Conservation (phyloP, 805 yeast species). For the Ogataea pilisensis region DNA sequence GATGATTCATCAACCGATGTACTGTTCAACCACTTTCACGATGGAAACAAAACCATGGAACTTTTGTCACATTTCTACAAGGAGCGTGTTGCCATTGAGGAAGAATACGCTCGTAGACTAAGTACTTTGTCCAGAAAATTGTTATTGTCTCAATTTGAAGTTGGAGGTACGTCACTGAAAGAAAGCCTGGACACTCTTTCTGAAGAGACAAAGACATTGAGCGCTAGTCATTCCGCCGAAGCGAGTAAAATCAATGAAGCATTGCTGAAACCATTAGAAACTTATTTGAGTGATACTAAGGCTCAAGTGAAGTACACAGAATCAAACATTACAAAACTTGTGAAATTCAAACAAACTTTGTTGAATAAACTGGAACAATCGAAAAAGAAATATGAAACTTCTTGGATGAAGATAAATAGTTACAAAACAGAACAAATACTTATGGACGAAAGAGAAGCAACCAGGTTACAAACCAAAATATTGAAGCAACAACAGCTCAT, state of each 20-base stretch:
- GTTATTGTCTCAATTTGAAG: slow-evolving; percentile 29
- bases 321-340: slow-evolving; percentile 50
- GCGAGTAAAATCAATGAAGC: slow-evolving; percentile 48
- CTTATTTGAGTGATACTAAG: slow-evolving; percentile 48
- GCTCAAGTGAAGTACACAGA: slow-evolving; percentile 56
- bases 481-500: slow-evolving; percentile 43
- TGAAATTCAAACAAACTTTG: slow-evolving; percentile 40
- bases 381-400: slow-evolving; percentile 50
- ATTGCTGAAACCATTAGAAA: slow-evolving; percentile 46
- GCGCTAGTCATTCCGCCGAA: slow-evolving; percentile 50
- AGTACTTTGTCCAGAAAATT: slow-evolving; percentile 43
- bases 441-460: slow-evolving; percentile 71
- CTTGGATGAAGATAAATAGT: slow-evolving; percentile 55
- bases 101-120: slow-evolving; percentile 62
- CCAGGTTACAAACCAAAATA: slow-evolving; percentile 52
- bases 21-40: slow-evolving; percentile 52
- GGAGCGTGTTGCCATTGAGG: slow-evolving; percentile 61
- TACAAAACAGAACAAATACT: slow-evolving; percentile 59
- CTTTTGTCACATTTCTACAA: slow-evolving; percentile 45
- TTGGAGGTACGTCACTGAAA: slow-evolving; percentile 51
- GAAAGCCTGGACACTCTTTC: slow-evolving; percentile 56
- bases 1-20: slow-evolving; percentile 58
- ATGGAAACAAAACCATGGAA: slow-evolving; percentile 56
- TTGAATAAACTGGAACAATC: slow-evolving; percentile 34
- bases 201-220: slow-evolving; percentile 55